A percentile compares a stretch with the other conserved stretches of the same genome.
Conservation (phyloP, 2,329 filamentous ascomycete genomes). For the Hirsutella minnesotensis region DNA sequence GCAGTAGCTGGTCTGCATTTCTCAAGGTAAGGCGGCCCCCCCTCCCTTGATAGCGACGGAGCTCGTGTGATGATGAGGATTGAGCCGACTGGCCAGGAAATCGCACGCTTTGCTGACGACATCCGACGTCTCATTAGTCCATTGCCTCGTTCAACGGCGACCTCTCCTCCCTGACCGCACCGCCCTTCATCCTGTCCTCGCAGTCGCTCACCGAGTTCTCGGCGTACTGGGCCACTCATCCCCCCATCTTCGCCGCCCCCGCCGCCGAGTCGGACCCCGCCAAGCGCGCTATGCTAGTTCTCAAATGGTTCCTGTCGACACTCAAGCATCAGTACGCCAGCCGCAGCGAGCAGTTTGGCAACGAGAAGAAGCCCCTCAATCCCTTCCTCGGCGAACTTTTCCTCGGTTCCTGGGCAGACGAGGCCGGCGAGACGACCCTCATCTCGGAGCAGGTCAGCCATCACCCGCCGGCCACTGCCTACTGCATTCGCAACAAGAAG, state of each 20-base stretch:
- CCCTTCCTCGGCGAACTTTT: constrained; percentile 94
- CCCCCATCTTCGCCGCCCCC: constrained; percentile 67
- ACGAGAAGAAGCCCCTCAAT: constrained; percentile 96
- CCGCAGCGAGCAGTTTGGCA: constrained; percentile 67
- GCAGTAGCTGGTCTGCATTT: constrained; percentile 39
- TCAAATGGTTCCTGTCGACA: constrained; percentile 93
- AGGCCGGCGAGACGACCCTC: constrained; percentile 69
- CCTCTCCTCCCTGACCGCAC: constrained; percentile 67
- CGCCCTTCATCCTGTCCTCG: constrained; percentile 70
- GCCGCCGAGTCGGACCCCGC: constrained; percentile 67
- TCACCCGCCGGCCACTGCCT: constrained; percentile 90
- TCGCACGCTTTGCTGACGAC: background rate
- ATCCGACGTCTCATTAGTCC: constrained; percentile 30
- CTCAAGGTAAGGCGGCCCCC: constrained; percentile 37
- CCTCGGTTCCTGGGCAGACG: constrained; percentile 79
- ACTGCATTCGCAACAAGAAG: constrained; percentile 78
- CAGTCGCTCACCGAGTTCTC: constrained; percentile 73
- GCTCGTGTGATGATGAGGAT: background rate
- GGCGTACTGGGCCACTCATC: constrained; percentile 73
- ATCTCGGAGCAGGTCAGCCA: constrained; percentile 92
- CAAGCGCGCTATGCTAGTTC: constrained; percentile 74
- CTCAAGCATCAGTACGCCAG: constrained; percentile 74
- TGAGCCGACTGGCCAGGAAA: background rate
- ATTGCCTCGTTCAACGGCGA: constrained; percentile 77
- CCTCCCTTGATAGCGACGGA: background rate